Evolutionary conservation across 148 eudicot genomes (phyloP), one percentile per base, ranked within the genome.

Genomic region (Diospyros lotus): DNA sequence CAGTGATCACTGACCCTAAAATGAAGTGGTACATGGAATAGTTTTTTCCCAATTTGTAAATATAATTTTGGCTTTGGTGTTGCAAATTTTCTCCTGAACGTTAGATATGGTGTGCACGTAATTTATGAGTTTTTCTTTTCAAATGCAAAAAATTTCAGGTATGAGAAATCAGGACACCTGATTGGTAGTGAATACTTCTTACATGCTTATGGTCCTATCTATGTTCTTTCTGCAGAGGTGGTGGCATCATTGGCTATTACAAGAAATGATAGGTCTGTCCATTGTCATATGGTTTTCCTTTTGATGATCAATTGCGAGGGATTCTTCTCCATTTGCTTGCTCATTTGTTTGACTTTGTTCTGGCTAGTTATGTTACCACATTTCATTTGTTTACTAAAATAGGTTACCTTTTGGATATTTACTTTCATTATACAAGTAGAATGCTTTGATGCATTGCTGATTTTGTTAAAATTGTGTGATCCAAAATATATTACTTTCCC

Each of bases 181-280:
- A 73, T 89, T 69, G 93, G 93, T 66, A 85, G 82, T 42, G 90
- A 87, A 78, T 89, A 85, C 85, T 89, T 89, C 81, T 78, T 89
- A 79, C 93, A 89, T 84, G 93, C 89, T 63, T 89, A 89, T 83
- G 93, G 90, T 81, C 93, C 93, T 14, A 84, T 89, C 73, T 89
- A 89, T 79, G 78, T 79, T 82, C 82, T 89, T 48, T 89, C 90
- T 63, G 84, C 89, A 6, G 90, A 84, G 76, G 90, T 87, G 76
- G 93, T 84, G 60, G 87, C 86, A 65, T 78, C 85, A 44, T 73
- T 89, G 84, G 90, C 83, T 73, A 58, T 77, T 62, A 75, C 85
- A 38, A 80, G 83, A 73, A 87, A 85, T 73, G 82, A 87, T 80
- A 87, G 93, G 93, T 82, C 69, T 73, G 73, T 8, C 48, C 68